phyloP scores from a whole-genome alignment of 768 basidiomycete species.

The Clitopilus passeckerianus region DNA sequence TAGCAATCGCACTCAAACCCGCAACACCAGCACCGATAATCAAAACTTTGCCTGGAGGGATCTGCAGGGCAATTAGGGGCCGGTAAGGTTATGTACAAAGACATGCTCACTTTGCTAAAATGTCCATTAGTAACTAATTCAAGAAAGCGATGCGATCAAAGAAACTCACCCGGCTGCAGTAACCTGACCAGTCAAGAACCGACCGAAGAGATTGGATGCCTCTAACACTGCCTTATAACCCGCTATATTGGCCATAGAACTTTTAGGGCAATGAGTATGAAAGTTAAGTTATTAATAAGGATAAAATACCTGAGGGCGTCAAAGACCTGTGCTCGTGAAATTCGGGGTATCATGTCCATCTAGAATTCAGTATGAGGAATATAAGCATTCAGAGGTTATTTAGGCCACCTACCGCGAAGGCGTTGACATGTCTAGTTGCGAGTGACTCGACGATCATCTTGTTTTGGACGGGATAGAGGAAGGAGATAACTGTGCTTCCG shows the following conservation, averaged over 20 bases:
- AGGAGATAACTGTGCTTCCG: conserved; percentile 78
- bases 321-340: conserved; percentile 86
- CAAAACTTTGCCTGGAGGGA: conserved; percentile 82
- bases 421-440: conserved; percentile 60
- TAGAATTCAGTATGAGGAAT: conserved; percentile 10
- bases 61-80: conserved; percentile 32
- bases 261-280: conserved; percentile 18
- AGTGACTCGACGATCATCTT: conserved; percentile 66
- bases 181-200: conserved; percentile 87
- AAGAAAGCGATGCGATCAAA: conserved; percentile 1
- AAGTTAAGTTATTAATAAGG: neutral
- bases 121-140: neutral
- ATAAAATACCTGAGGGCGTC: conserved; percentile 71
- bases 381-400: neutral
- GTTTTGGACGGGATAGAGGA: conserved; percentile 83
- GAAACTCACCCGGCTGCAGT: conserved; percentile 78
- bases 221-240: conserved; percentile 91
- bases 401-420: conserved; percentile 51
- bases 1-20: conserved; percentile 83
- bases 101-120: conserved; percentile 24
- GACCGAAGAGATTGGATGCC: conserved; percentile 84
- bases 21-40: conserved; percentile 89
- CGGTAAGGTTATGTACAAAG: neutral
- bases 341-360: conserved; percentile 92
- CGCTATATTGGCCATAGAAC: conserved; percentile 94